Evolutionary conservation across 1,284 basidiomycete species (phyloP), one percentile per base, ranked within the genome.

Genomic region (Cutaneotrichosporon sp.): DNA sequence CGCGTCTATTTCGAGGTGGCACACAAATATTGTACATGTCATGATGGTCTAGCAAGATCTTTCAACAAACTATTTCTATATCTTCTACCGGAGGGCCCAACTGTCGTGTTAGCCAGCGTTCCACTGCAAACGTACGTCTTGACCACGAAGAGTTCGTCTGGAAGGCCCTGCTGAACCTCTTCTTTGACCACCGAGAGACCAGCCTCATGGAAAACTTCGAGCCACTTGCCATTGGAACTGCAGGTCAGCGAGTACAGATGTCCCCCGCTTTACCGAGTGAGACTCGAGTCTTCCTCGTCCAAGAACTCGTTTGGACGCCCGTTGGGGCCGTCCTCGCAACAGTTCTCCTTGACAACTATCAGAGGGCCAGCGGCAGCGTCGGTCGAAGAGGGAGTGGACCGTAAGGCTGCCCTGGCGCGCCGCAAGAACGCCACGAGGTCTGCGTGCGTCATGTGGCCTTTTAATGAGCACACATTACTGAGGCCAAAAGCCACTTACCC

Each of bases 331-430:
- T 82, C 81, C 21, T 77, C 72, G 68, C 89, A 93, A n/a, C 86
- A 66, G 70, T 97, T 97, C 75, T 97, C 92, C 73, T 97, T 97
- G 44, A 93, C 84, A 20, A 96, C 78, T 52, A 96, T 87, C 13
- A 59, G 8, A 26, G 88, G 60, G 51, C 85, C 39, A 12, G 50
- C 49, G 42, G n/a, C 30, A 10, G 30, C 53, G 13, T 47, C 57
- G 12, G 22, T 40, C 48, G 30, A 21, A 43, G 43, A 17, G 15
- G 42, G 8, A 8, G 50, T 57, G 14, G 41, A 18, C 15, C 63
- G 58, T 8, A 67, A 52, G 0, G 62, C 56, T 17, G 46, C 83
- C 77, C 79, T 78, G 58, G 84, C 80, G 46, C 83, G 78, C 61
- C 78, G 77, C 55, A 96, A 79, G 76, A 94, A 96, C 21, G 75